Percentiles rank a stretch among this genome's conserved stretches.
These are phyloP conservation scores for Hypoxylon perforatum DNA, from an alignment of 495 filamentous ascomycete species.

Conservation along the genomic window DNA sequence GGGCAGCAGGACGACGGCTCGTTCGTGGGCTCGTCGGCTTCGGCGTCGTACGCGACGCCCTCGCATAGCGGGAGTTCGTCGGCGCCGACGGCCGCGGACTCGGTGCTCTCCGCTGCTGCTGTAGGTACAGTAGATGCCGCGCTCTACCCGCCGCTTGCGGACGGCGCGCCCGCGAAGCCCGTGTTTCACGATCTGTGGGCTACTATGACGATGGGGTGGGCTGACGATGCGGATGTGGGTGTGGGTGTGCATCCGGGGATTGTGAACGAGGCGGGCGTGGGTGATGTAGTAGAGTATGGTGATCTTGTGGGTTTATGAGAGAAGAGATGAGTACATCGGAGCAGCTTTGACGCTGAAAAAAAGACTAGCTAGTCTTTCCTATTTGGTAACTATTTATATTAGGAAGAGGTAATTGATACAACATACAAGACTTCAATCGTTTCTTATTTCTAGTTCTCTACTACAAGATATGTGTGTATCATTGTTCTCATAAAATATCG, in stretches of 20 bases:
- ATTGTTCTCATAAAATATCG: too few species aligned
- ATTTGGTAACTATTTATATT: too few species aligned
- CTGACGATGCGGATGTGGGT: slow-evolving; percentile 12
- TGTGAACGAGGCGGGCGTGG: slow-evolving; percentile 2
- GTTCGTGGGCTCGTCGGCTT: slow-evolving; percentile 14
- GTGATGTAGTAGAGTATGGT: slow-evolving; percentile 1
- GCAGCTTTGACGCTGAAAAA: too few species aligned
- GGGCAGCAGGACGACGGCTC: slow-evolving; percentile 32
- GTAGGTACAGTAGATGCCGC: neutral
- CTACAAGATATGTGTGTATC: too few species aligned
- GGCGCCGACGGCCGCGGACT: neutral
- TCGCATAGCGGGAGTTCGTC: slow-evolving; percentile 22
- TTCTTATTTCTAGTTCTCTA: too few species aligned
- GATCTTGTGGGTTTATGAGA: slow-evolving; percentile 10
- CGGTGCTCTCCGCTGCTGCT: neutral
- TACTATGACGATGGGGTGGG: slow-evolving; percentile 52
- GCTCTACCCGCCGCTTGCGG: slow-evolving; percentile 4
- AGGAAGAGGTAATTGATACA: too few species aligned
- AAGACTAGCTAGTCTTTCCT: too few species aligned
- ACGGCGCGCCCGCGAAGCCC: slow-evolving; percentile 9
- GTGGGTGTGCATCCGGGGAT: slow-evolving; percentile 1
- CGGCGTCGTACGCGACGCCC: slow-evolving; percentile 27
- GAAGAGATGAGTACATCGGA: too few species aligned
- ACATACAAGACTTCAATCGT: too few species aligned
- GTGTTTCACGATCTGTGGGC: slow-evolving; percentile 50